Base-by-base conservation (phyloP, 2,329 filamentous ascomycete species). In the Sporothrix pallida region DNA sequence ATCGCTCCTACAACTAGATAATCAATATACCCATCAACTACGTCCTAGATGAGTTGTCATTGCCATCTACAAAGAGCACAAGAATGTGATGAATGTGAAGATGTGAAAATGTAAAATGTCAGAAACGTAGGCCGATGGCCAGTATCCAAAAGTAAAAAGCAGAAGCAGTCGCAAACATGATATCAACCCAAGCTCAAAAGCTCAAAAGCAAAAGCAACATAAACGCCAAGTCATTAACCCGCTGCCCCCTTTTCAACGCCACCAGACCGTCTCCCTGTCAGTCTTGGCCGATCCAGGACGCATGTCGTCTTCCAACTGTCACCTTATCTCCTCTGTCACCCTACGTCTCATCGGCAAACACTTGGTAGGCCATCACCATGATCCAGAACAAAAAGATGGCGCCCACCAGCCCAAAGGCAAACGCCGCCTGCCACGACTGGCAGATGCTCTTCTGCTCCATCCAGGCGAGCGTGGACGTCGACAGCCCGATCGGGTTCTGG, bases 301-400 rank as follows among this genome's bases (percentile, higher is more conserved):
- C 10, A n/a, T 17, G 2, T 10, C 2, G 2, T 2, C 15, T 12
- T 2, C 48, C 13, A 5, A 50, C 46, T 15, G 46, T 50, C 10
- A 6, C 10, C 46, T 12, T 2, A 9, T 1, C 10, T 13, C 46
- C 46, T 13, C 10, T 12, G n/a, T n/a, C n/a, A n/a, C 46, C 60
- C 17, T 20, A 67, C 13, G 42, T 48, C 54, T 75, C 78, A 67
- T 80, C 78, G 1, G 78, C 86, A 82, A 89, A 91, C 10, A 91
- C 89, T 76, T 90, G 88, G 77, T 90, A 89, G 12, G 89, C 87
- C 86, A 91, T 91, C 75, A 91, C 83, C 84, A 91, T 90, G 78
- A 91, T 88, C 89, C 89, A 91, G n/a, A 91, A 78, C 74, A 91
- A 79, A 76, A 91, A 91, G 0, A 90, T 81, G 20, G 81, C 83